Evolutionary conservation across 148 eudicot genomes (phyloP), one percentile per base, ranked within the genome.

Genomic region (Arctostaphylos glauca): DNA sequence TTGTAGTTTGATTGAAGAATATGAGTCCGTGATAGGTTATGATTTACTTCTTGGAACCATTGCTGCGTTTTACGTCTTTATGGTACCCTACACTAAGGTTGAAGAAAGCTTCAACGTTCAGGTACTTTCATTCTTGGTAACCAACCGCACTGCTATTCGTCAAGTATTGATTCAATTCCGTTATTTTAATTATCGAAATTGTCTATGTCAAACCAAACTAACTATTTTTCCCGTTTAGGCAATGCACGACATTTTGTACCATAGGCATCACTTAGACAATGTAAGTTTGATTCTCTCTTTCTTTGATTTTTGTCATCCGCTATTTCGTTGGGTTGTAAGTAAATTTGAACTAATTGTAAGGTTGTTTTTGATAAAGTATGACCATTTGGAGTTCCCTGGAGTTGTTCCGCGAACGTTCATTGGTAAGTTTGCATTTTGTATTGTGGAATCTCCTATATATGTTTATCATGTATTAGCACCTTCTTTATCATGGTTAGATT

Each of bases 91-190:
- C 80, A 96, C 99, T n/a, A 96, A 96, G 86, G 99, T 96, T 53
- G 99, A 96, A 92, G 99, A 96, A 81, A 96, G 99, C 90, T 96
- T 96, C 84, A 96, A 96, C 83, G 88, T 94, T 87, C 99, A 96
- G 99, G 98, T 96, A 58, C 66, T n/a, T 50, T 38, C 56, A 23
- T 67, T 12, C 41, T 44, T 5, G 74, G 13, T 70, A 70, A 70
- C 47, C 19, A 70, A 38, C 38, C 7, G 47, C 5, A 76, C 56
- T n/a, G 43, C n/a, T 53, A 66, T 25, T 31, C 71, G 71, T 70
- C 48, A 2, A 16, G 41, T 43, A 38, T 9, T 70, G 9, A 38
- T 38, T 38, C 48, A 41, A 5, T 38, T 41, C n/a, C 0, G 43
- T 38, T 58, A n/a, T 54, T 76, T 21, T 10, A 54, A 31, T 19